These are phyloP conservation scores for Orbilia blumenaviensis DNA, from an alignment of 2,329 filamentous ascomycete species.

Conservation along the genomic window DNA sequence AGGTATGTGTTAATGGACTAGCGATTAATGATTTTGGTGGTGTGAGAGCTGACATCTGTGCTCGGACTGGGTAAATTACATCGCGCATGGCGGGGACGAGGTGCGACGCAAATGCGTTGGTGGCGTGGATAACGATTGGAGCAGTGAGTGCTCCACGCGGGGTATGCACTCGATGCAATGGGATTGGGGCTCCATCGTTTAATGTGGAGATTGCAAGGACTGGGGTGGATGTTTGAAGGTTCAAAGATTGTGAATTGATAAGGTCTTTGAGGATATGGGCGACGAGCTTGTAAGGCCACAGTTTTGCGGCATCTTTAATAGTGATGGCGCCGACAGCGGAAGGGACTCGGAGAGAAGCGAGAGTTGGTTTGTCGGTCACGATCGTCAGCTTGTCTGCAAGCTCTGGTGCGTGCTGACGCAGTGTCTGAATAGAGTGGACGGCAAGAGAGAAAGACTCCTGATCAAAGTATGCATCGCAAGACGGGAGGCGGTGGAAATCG, in stretches of 20 bases:
- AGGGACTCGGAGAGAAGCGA: slow-evolving; percentile 66
- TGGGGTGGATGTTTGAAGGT: slow-evolving; percentile 78
- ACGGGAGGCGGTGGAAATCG: slow-evolving; percentile 72
- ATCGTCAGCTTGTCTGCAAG: slow-evolving; percentile 64
- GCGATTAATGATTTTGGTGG: slow-evolving; percentile 64
- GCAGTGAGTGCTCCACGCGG: slow-evolving; percentile 60
- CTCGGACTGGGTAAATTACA: slow-evolving; percentile 79
- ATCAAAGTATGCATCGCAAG: slow-evolving; percentile 72
- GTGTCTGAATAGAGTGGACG: slow-evolving; percentile 64
- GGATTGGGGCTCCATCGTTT: slow-evolving; percentile 47
- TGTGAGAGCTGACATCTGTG: slow-evolving; percentile 74
- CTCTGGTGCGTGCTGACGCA: slow-evolving; percentile 67
- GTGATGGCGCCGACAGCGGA: slow-evolving; percentile 70
- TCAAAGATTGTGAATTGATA: slow-evolving; percentile 66
- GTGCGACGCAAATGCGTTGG: slow-evolving; percentile 83
- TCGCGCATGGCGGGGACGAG: slow-evolving; percentile 75
- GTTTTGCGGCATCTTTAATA: slow-evolving; percentile 72
- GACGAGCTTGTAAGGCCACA: slow-evolving; percentile 88
- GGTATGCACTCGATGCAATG: slow-evolving; percentile 64
- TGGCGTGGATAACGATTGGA: slow-evolving; percentile 73
- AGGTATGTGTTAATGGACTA: slow-evolving; percentile 67
- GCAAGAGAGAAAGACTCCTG: slow-evolving; percentile 67
- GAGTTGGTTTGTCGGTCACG: slow-evolving; percentile 58
- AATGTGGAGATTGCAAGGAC: slow-evolving; percentile 62
- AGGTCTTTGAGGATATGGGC: slow-evolving; percentile 74